Evolutionary conservation across 1,284 basidiomycete genomes (phyloP), one percentile per base, ranked within the genome.

Genomic region (Ceratobasidium sp.): DNA sequence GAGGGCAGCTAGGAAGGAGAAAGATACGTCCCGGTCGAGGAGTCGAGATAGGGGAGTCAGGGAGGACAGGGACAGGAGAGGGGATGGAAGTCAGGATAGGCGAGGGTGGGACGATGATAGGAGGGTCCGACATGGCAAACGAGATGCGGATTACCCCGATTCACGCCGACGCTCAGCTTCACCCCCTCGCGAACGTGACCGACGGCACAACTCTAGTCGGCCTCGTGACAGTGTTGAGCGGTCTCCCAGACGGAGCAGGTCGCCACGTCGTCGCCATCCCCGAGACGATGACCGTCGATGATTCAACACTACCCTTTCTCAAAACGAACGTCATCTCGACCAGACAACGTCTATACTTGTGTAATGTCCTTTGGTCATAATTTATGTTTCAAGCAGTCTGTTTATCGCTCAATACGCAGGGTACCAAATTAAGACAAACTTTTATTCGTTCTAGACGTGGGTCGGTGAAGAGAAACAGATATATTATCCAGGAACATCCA

Each of bases 1-100:
- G 74, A 80, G 82, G 29, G 79, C 79, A 22, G 79, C 78, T 70
- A 87, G 84, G 81, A 60, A 77, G 80, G 70, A 47, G 2, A 47
- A 17, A 42, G 29, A 27, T 27, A 35, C 40, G 47, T 17, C 42
- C 32, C 25, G 53, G n/a, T 17, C n/a, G 35, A 60, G 56, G 40
- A 20, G 35, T 17, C 17, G 52, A n/a, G 32, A 35, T 6, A 57
- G 49, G 31, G 42, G 20, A 52, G 49, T 34, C 62, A 27, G 5
- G 62, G 43, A 43, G 20, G 43, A 40, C 5, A 34, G 54, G 35
- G 54, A 56, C 7, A 15, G 54, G 34, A 56, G 54, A 6, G n/a
- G 54, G 6, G 54, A 56, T 22, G n/a, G 15, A 32, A 13, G 53
- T 7, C 27, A 12, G 5, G 62, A 57, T 29, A 25, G 43, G 22